Evolutionary conservation across 805 yeast genomes (phyloP).

Genomic region (Metschnikowia chrysomelidarum): DNA sequence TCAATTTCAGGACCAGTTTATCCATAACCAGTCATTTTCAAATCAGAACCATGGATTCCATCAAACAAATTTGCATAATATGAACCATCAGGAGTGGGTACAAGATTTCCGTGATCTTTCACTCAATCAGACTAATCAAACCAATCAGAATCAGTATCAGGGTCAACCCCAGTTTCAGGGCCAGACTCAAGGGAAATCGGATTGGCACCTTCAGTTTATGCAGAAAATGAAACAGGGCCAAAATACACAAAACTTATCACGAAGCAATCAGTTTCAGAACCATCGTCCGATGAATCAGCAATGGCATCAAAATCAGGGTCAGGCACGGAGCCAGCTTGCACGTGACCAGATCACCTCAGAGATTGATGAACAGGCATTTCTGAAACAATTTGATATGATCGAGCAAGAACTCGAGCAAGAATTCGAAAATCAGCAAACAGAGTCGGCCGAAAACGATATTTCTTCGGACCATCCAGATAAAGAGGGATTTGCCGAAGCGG

Average conservation of each 20-base stretch:
- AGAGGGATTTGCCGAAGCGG: slow-evolving; percentile 40
- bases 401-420: slow-evolving; percentile 27
- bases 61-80: slow-evolving; percentile 4
- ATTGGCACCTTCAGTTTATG: slow-evolving; percentile 30
- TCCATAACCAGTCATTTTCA: slow-evolving; percentile 4
- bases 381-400: slow-evolving; percentile 32
- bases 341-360: no score
- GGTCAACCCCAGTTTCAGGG: slow-evolving; percentile 4
- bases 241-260: slow-evolving; percentile 1
- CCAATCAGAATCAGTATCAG: slow-evolving; percentile 2
- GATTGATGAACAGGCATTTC: slow-evolving; percentile 26
- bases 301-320: slow-evolving; percentile 1
- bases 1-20: slow-evolving; percentile 6
- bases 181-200: slow-evolving; percentile 15
- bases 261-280: no score
- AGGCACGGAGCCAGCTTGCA: no score
- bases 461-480: no score
- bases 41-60: slow-evolving; percentile 21
- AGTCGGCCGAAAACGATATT: slow-evolving; percentile 14
- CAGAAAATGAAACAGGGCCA: slow-evolving; percentile 14
- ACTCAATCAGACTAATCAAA: slow-evolving; percentile 5
- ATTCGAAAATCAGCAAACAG: slow-evolving; percentile 1
- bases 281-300: neutral
- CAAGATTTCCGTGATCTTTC: slow-evolving; percentile 17
- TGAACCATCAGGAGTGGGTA: slow-evolving; percentile 13